These are phyloP conservation scores for Coemansia umbellata DNA, from an alignment of 192 early-diverging fungal species.

Conservation along the genomic window DNA sequence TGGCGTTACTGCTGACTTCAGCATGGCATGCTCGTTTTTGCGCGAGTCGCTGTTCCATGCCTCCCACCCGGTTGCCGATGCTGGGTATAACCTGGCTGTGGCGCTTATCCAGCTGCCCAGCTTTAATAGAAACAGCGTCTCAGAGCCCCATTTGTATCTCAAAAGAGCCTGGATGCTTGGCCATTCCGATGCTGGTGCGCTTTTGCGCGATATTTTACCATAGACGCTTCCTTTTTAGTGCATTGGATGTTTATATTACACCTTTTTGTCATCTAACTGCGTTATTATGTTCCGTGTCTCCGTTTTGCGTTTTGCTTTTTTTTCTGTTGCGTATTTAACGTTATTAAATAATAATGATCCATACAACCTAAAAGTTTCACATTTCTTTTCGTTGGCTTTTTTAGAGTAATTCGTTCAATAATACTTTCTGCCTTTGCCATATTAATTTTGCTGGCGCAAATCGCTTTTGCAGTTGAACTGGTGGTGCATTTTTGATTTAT, in stretches of 20 bases:
- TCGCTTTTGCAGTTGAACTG: too few relatives aligned
- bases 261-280: too few relatives aligned
- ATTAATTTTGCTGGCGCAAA: too few relatives aligned
- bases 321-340: too few relatives aligned
- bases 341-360: too few relatives aligned
- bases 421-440: too few relatives aligned
- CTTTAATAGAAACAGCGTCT: slow-evolving; percentile 30
- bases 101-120: slow-evolving; percentile 49
- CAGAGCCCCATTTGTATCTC: slow-evolving; percentile 45
- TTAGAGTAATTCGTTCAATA: too few relatives aligned
- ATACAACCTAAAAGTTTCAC: too few relatives aligned
- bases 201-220: slow-evolving; percentile 41
- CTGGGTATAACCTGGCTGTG: slow-evolving; percentile 40
- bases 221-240: not conserved
- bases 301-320: too few relatives aligned
- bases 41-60: slow-evolving; percentile 45
- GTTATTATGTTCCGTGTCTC: too few relatives aligned
- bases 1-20: slow-evolving; percentile 44
- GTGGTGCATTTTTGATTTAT: not conserved
- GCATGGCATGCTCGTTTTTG: slow-evolving; percentile 47
- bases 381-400: too few relatives aligned
- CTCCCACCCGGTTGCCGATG: slow-evolving; percentile 48
- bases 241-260: not conserved
- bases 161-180: slow-evolving; percentile 49
- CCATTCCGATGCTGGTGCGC: slow-evolving; percentile 36